Evolutionary conservation across 306 rosid species (phyloP).

Genomic region (Glycine latifolia): DNA sequence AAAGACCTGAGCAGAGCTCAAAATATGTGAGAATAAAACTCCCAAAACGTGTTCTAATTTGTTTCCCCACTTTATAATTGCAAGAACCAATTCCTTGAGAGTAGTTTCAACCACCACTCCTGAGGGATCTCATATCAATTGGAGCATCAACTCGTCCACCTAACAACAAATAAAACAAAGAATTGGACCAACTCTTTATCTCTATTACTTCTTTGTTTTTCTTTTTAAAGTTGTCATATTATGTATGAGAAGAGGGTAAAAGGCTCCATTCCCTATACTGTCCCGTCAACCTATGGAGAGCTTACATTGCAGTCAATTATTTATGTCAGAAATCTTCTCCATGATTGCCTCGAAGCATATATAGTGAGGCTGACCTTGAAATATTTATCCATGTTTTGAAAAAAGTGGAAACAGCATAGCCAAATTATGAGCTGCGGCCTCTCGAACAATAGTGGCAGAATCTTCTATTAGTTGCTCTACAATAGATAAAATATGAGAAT

Average conservation of each 20-base stretch:
- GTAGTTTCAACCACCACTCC: constrained; percentile 96
- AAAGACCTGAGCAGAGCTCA: constrained; percentile 80
- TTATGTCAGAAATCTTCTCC: constrained; percentile 99
- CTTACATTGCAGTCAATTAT: constrained; percentile 96
- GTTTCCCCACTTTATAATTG: constrained; percentile 89
- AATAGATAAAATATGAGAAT: constrained; percentile 92
- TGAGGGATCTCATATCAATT: constrained; percentile 88
- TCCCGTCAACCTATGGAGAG: constrained; percentile 83
- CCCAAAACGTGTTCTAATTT: constrained; percentile 76
- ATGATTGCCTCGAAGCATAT: constrained; percentile 98
- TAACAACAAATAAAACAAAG: constrained; percentile 57
- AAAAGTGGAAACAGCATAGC: constrained; percentile 95
- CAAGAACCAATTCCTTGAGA: constrained; percentile 80
- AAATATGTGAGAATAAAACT: constrained; percentile 71
- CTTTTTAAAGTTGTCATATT: constrained; percentile 47
- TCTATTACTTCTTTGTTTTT: constrained; percentile 26
- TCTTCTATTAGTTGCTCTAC: constrained; percentile 93
- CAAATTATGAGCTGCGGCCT: constrained; percentile 92
- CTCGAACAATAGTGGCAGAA: constrained; percentile 92
- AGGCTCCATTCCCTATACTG: constrained; percentile 79
- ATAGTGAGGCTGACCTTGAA: constrained; percentile 99
- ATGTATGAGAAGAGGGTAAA: constrained; percentile 57
- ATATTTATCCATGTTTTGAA: constrained; percentile 92
- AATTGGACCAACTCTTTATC: constrained; percentile 52
- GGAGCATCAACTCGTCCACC: constrained; percentile 98